Evolutionary conservation across 139 green algal species (phyloP).

Genomic region (Chlamydomonas urium): DNA sequence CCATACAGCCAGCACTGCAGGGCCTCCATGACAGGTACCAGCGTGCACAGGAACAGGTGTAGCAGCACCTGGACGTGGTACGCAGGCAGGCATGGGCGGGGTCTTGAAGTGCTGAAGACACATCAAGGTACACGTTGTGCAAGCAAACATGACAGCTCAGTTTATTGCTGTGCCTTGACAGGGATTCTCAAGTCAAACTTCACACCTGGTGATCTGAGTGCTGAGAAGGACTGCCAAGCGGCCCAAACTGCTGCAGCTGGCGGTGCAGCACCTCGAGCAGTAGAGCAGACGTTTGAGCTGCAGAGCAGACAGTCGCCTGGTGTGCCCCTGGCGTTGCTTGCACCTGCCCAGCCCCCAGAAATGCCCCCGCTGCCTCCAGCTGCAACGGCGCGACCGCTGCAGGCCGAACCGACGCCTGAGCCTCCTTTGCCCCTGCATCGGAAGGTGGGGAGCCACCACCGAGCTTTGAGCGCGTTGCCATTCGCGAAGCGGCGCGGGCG

Average conservation of each 20-base stretch:
- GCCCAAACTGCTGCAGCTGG: not conserved
- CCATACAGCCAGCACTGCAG: conserved; percentile 17
- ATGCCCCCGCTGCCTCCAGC: too few relatives aligned
- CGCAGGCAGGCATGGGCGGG: too few relatives aligned
- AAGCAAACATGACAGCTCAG: not conserved
- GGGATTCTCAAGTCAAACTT: too few relatives aligned
- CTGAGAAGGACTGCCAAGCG: not conserved
- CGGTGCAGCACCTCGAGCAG: not conserved
- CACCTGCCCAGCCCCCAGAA: too few relatives aligned
- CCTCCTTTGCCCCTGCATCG: not conserved
- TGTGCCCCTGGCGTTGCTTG: too few relatives aligned
- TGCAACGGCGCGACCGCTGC: too few relatives aligned
- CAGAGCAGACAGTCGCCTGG: not conserved
- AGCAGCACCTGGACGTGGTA: conserved; percentile 14
- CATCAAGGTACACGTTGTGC: too few relatives aligned
- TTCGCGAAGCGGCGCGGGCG: too few relatives aligned
- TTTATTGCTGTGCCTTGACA: too few relatives aligned
- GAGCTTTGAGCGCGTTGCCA: too few relatives aligned
- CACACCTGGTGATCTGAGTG: not conserved
- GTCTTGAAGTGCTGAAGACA: too few relatives aligned
- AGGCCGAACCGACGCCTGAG: not conserved
- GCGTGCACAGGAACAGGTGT: conserved; percentile 12
- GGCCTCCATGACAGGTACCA: conserved; percentile 14
- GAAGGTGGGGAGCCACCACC: too few relatives aligned
- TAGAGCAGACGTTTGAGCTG: not conserved